Conservation (phyloP, 768 basidiomycete species). For the Vararia minispora region DNA sequence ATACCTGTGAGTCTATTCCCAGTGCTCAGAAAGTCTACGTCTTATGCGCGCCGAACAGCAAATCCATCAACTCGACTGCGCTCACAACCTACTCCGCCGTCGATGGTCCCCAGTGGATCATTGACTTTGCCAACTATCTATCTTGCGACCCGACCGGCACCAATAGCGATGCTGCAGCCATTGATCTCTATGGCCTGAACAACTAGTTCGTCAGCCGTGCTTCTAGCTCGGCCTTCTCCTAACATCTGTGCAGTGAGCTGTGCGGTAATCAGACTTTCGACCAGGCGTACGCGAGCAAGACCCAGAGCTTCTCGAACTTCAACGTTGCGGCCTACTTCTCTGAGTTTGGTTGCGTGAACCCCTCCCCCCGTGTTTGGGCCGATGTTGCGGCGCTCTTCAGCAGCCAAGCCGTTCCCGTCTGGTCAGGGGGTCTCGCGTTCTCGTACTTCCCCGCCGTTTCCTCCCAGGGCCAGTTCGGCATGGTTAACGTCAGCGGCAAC, state of each 20-base stretch:
- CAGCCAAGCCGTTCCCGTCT: conserved; percentile 60
- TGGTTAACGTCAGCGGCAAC: conserved; percentile 63
- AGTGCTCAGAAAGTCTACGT: not conserved
- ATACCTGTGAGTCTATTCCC: conserved; percentile 50
- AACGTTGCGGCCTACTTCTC: conserved; percentile 85
- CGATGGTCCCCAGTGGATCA: conserved; percentile 54
- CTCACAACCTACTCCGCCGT: conserved; percentile 84
- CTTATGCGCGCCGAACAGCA: conserved; percentile 24
- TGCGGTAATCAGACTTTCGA: conserved; percentile 60
- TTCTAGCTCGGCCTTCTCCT: not conserved
- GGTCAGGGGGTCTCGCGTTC: conserved; percentile 86
- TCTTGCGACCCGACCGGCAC: conserved; percentile 52
- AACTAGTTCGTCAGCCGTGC: conserved; percentile 49
- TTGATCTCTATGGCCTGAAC: conserved; percentile 85
- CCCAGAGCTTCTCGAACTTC: conserved; percentile 45
- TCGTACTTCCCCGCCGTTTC: conserved; percentile 82
- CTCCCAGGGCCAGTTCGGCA: conserved; percentile 67
- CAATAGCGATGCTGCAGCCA: conserved; percentile 47
- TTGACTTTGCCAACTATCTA: conserved; percentile 66
- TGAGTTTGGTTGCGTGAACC: conserved; percentile 69
- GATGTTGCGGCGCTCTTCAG: conserved; percentile 69
- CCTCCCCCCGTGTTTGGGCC: conserved; percentile 62
- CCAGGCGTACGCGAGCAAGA: conserved; percentile 42
- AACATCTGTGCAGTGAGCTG: conserved; percentile 50
- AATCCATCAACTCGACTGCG: conserved; percentile 48